These are phyloP conservation scores for Candida hungchunana DNA, from an alignment of 805 yeast species.

Conservation along the genomic window DNA sequence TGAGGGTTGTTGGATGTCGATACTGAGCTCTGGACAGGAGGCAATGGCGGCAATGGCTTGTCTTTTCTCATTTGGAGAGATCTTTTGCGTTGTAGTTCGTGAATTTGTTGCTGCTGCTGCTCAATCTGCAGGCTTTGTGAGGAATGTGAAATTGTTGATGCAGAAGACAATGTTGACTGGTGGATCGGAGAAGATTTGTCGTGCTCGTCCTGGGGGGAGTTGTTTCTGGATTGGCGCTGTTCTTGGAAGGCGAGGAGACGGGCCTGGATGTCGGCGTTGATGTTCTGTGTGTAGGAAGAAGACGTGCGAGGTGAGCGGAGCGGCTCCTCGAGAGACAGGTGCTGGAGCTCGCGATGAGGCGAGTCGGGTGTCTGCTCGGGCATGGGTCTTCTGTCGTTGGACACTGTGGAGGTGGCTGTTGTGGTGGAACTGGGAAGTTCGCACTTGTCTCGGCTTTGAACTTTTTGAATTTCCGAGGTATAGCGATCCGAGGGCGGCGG, in stretches of 20 bases:
- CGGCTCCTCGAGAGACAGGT: conserved; percentile 16
- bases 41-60: conserved; percentile 41
- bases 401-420: too few species aligned
- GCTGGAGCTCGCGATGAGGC: conserved; percentile 14
- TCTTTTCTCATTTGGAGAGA: conserved; percentile 21
- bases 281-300: conserved; percentile 31
- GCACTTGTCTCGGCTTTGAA: too few species aligned
- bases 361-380: conserved; percentile 14
- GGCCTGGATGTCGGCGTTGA: conserved; percentile 81
- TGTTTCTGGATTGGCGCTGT: conserved; percentile 45
- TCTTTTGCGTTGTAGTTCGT: conserved; percentile 20
- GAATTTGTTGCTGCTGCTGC: conserved; percentile 24
- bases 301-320: conserved; percentile 25
- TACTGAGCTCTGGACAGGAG: conserved; percentile 21
- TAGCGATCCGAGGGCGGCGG: too few species aligned
- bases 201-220: conserved; percentile 9
- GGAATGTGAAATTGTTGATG: conserved; percentile 3
- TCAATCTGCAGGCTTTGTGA: conserved; percentile 7
- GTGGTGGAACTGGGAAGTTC: too few species aligned
- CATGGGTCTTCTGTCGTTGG: too few species aligned
- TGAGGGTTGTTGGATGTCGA: background rate
- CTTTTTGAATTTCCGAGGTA: too few species aligned
- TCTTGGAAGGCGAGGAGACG: conserved; percentile 84
- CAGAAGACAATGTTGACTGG: background rate
- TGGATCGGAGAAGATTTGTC: conserved; percentile 25